Evolutionary conservation across 2,329 filamentous ascomycete genomes (phyloP), one percentile per base, ranked within the genome.

Genomic region (Neofusicoccum laricinum): DNA sequence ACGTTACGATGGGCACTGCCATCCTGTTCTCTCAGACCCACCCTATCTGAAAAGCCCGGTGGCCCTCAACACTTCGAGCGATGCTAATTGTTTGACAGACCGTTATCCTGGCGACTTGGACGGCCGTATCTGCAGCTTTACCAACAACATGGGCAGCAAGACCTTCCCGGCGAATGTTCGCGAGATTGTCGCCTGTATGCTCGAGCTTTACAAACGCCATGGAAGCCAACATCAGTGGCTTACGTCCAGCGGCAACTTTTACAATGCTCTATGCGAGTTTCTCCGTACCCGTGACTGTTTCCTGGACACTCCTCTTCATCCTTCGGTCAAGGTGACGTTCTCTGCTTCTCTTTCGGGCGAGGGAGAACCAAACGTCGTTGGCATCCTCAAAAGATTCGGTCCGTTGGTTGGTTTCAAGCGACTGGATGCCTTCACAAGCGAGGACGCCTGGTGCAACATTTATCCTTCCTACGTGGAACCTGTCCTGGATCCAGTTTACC

Each of bases 271-370:
- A 0, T 71, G 70, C 66, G 74, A 75, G 48, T 75, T 74, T 43
- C 41, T 76, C n/a, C 68, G 68, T 1, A 71, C 70, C 1, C 72
- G 72, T 17, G 75, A 77, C 45, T 77, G 74, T 61, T 74, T 77
- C 61, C 7, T 66, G 3, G 64, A 72, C 21, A 66, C 63, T 1
- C 66, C 51, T 11, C 62, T 65, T 1, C 65, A 61, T 2, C 67
- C 69, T 11, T 66, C 57, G 38, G 4, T 77, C 2, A 61, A 67
- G 7, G 63, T 73, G 19, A 38, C 64, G 1, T 66, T 72, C 40
- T 63, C 65, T 5, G 49, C 62, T 2, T 58, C 65, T 15, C 64
- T 45, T n/a, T 17, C 49, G 53, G 21, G 64, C 53, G 14, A 48
- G 21, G n/a, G 46, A 65, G 34, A 66, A 57, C 8, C 25, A 58